phyloP scores from a whole-genome alignment of 2,329 filamentous ascomycete genomes.

The Aspergillus glaucus region DNA sequence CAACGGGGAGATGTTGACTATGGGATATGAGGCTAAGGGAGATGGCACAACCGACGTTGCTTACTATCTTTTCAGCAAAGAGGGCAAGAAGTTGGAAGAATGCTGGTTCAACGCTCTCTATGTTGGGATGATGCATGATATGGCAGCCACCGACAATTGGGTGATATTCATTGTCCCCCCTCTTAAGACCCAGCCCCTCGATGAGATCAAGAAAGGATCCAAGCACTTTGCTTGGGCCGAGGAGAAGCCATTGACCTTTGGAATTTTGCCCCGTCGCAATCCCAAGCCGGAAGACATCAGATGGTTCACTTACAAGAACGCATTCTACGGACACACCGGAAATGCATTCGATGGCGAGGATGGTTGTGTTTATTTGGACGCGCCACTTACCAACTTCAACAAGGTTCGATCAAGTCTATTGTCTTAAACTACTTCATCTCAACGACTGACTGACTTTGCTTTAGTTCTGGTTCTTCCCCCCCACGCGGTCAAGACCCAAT shows the following conservation, averaged over 20 bases:
- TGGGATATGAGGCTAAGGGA: constrained; percentile 43
- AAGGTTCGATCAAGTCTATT: too few species aligned
- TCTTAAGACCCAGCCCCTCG: constrained; percentile 30
- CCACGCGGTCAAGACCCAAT: too few species aligned
- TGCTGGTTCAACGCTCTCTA: constrained; percentile 2
- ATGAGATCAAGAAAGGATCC: constrained; percentile 33
- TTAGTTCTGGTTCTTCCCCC: too few species aligned
- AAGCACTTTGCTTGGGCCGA: constrained; percentile 38
- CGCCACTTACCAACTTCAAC: too few species aligned
- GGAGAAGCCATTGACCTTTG: constrained; percentile 22
- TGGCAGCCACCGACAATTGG: constrained; percentile 37
- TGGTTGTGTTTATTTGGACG: too few species aligned
- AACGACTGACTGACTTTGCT: too few species aligned
- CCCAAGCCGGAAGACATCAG: constrained; percentile 25
- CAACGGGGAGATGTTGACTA: constrained; percentile 47
- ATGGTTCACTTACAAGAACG: constrained; percentile 33
- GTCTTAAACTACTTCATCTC: too few species aligned
- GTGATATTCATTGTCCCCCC: constrained; percentile 30
- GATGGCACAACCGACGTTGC: constrained; percentile 35
- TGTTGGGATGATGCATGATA: constrained; percentile 39
- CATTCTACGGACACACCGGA: constrained; percentile 32
- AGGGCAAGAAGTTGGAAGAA: too few species aligned
- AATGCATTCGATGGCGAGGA: constrained; percentile 40
- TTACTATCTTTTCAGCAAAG: constrained; percentile 27
- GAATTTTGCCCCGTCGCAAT: constrained; percentile 18